These are phyloP conservation scores for Echinochloa phyllopogon DNA, from an alignment of 176 grass and related monocot genomes.

Conservation along the genomic window DNA sequence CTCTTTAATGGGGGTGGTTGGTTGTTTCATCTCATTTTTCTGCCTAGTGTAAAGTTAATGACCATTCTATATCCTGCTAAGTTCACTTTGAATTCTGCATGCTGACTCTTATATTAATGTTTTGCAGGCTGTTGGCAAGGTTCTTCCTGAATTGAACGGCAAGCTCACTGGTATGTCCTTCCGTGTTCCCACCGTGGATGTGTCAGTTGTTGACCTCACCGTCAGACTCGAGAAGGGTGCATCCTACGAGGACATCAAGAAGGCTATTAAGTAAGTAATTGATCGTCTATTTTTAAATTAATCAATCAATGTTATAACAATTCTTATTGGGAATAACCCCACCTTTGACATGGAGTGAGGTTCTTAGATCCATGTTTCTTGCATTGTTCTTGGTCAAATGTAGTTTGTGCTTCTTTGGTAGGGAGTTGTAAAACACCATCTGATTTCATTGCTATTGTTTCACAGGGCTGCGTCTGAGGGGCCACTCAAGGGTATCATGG, in stretches of 20 bases:
- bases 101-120: background rate
- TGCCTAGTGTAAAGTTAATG: background rate
- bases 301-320: background rate
- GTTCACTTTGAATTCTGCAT: background rate
- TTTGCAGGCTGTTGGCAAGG: slow-evolving; percentile 76
- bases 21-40: background rate
- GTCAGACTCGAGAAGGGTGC: slow-evolving; percentile 65
- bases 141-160: slow-evolving; percentile 77
- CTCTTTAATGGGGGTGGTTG: background rate
- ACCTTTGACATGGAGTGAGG: background rate
- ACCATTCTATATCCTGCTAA: background rate
- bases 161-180: slow-evolving; percentile 81
- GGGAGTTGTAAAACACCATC: background rate
- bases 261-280: slow-evolving; percentile 64
- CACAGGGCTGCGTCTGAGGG: slow-evolving; percentile 78
- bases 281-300: background rate
- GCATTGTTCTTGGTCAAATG: background rate
- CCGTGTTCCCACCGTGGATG: slow-evolving; percentile 75
- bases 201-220: slow-evolving; percentile 84
- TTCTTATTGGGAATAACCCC: background rate
- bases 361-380: background rate
- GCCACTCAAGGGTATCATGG: slow-evolving; percentile 81
- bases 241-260: slow-evolving; percentile 67
- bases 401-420: background rate
- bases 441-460: background rate